phyloP scores from a whole-genome alignment of 176 grass and related monocot genomes.

The Cenchrus fungigraminus region DNA sequence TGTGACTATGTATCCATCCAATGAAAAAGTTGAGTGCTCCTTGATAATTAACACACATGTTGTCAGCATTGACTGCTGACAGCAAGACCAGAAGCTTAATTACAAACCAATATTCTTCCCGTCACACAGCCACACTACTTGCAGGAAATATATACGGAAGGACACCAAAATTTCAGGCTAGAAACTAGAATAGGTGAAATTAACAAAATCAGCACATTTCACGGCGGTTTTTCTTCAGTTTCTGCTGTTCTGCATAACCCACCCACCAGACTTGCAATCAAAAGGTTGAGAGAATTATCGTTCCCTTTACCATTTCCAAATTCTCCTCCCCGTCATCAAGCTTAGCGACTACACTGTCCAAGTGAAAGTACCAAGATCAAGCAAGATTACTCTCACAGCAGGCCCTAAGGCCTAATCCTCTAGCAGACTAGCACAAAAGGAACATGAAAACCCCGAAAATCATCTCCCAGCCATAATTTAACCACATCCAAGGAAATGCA shows the following conservation, averaged over 20 bases:
- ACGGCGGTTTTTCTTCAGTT: neutral
- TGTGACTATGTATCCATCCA: neutral
- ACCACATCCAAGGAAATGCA: neutral
- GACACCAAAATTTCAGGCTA: neutral
- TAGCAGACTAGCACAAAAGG: too few relatives aligned
- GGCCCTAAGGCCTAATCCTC: neutral
- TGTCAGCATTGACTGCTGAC: neutral
- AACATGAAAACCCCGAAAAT: neutral
- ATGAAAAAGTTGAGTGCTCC: neutral
- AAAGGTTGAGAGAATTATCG: neutral
- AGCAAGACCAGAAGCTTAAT: neutral
- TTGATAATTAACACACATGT: neutral
- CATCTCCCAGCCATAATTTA: neutral
- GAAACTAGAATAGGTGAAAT: neutral
- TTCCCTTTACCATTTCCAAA: neutral
- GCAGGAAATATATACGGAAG: neutral
- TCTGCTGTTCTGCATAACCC: slow-evolving; percentile 1
- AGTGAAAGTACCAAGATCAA: too few relatives aligned
- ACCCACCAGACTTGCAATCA: neutral
- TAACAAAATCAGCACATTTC: neutral
- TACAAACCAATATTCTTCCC: neutral
- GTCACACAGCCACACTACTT: neutral
- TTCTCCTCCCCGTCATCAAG: neutral
- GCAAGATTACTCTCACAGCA: neutral
- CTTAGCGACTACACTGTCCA: neutral